Evolutionary conservation across 805 yeast species (phyloP).

Genomic region (Starmerella bacillaris): DNA sequence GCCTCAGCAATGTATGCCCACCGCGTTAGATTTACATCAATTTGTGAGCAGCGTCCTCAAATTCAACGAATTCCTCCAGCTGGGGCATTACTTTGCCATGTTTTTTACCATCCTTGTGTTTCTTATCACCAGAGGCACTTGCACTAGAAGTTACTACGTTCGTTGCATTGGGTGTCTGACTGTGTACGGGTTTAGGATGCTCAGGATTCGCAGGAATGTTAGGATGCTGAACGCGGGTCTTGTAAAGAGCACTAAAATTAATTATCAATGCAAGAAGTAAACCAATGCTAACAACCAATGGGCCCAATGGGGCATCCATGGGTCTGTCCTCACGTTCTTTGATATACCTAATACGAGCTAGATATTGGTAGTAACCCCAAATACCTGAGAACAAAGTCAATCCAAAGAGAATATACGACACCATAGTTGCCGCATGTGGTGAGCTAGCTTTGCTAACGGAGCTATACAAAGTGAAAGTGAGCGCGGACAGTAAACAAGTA

Average conservation of each 20-base stretch:
- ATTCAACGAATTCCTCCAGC: not conserved
- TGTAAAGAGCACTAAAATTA: slow-evolving; percentile 54
- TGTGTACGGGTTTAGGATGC: not conserved
- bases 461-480: slow-evolving; percentile 69
- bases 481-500: slow-evolving; percentile 61
- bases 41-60: not conserved
- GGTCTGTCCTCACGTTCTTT: slow-evolving; percentile 70
- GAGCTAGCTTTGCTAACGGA: slow-evolving; percentile 53
- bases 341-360: slow-evolving; percentile 52
- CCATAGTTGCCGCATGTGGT: slow-evolving; percentile 34
- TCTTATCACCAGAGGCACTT: no score
- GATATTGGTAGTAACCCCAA: slow-evolving; percentile 77
- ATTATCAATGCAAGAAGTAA: slow-evolving; percentile 46
- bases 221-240: not conserved
- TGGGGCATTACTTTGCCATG: not conserved
- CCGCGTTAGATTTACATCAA: no score
- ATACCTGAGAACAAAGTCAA: slow-evolving; percentile 66
- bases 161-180: no score
- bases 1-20: no score
- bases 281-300: slow-evolving; percentile 56
- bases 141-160: no score
- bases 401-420: slow-evolving; percentile 66
- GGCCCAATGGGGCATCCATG: slow-evolving; percentile 80
- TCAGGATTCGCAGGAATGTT: not conserved
- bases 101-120: not conserved